phyloP scores from a whole-genome alignment of 139 green algal genomes.

The Chlorokybus atmophyticus region DNA sequence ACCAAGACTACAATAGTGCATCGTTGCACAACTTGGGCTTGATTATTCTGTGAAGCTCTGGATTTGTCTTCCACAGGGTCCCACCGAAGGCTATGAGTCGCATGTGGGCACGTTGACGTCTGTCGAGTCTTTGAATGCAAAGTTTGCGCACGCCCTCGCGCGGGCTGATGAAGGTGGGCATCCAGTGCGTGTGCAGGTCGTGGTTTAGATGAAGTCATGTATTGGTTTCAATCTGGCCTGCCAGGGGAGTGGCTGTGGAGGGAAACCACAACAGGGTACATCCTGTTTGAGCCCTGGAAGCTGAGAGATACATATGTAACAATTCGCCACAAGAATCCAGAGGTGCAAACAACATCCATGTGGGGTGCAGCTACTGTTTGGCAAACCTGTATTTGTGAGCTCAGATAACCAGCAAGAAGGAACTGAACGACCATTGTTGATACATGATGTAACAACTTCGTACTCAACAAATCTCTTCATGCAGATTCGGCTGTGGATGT shows the following conservation, averaged over 20 bases:
- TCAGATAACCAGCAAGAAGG: no score
- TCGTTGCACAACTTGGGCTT: no score
- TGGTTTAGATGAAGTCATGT: not conserved
- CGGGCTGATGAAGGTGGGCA: not conserved
- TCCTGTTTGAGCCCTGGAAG: conserved; percentile 26
- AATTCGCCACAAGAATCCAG: conserved; percentile 9
- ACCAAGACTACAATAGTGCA: no score
- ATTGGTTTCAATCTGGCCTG: not conserved
- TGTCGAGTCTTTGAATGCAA: conserved; percentile 19
- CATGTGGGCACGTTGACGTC: conserved; percentile 13
- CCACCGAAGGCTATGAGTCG: conserved; percentile 19
- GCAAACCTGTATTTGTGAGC: no score
- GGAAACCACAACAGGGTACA: conserved; percentile 12
- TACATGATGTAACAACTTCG: no score
- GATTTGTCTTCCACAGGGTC: no score
- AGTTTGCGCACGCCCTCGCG: conserved; percentile 16
- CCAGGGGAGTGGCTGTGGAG: conserved; percentile 17
- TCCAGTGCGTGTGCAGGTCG: not conserved
- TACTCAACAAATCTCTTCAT: no score
- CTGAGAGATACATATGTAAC: conserved; percentile 10
- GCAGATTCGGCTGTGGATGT: no score
- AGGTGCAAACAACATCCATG: no score
- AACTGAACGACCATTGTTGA: no score
- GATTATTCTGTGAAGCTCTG: no score
- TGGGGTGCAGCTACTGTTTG: no score